Conservation (phyloP, 805 yeast genomes). For the Suhomyces sp. region DNA sequence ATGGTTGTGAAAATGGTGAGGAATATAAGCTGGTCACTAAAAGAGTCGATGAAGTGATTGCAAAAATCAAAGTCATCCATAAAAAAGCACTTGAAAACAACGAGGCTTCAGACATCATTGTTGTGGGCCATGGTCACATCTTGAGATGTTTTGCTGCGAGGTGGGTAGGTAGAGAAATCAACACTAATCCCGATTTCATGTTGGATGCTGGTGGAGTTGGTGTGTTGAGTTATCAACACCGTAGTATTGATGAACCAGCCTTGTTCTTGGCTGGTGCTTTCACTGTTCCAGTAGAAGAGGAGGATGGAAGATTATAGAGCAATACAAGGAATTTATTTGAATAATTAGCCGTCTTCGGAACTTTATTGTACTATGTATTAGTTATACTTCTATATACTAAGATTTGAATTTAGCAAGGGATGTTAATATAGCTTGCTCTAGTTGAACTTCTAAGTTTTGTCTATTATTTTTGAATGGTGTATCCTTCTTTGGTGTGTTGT, state of each 20-base stretch:
- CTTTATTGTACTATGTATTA: too few relatives aligned
- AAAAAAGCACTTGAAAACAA: constrained; percentile 48
- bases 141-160: constrained; percentile 85
- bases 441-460: too few relatives aligned
- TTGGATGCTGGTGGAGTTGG: constrained; percentile 96
- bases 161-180: constrained; percentile 69
- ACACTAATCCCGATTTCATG: constrained; percentile 73
- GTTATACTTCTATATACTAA: too few relatives aligned
- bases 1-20: constrained; percentile 94
- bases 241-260: constrained; percentile 83
- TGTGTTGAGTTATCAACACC: constrained; percentile 86
- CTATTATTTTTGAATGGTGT: too few relatives aligned
- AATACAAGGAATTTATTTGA: too few relatives aligned
- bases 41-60: constrained; percentile 72
- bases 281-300: constrained; percentile 65
- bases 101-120: constrained; percentile 67
- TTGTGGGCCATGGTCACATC: constrained; percentile 93
- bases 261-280: constrained; percentile 82
- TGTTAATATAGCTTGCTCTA: too few relatives aligned
- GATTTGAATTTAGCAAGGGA: too few relatives aligned
- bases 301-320: constrained; percentile 18
- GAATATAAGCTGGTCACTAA: constrained; percentile 59
- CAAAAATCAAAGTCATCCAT: constrained; percentile 62
- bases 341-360: too few relatives aligned
- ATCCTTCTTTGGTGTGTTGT: too few relatives aligned